Base-by-base conservation (phyloP, 1,139 yeast genomes). In the Blastobotrys apis region DNA sequence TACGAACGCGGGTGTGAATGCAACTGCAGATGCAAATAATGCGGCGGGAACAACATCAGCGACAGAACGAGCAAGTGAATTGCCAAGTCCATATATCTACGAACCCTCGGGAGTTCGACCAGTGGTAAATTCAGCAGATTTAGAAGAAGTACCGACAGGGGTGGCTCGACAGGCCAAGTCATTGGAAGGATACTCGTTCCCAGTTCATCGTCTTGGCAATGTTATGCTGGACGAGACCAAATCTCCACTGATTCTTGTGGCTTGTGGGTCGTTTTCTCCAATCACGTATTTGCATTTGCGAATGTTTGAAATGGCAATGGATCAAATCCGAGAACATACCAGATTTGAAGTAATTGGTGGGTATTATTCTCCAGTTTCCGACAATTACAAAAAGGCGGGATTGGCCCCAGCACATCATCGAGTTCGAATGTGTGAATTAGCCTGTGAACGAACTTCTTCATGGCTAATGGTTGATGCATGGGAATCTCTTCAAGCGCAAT, bases 391-490 rank as follows among this genome's bases (percentile, higher is more conserved):
- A 62, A 94, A 92, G 64, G 88, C 87, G 41, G 99, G 99, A 0
- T 71, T 92, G 45, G 97, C 98, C 0, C 79, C 85, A 0, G 77
- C 97, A 0, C 74, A 73, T 51, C 95, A 92, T 65, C 76, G 99
- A 48, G 98, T 92, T 9, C 74, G 97, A 45, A 92, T 92, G 98
- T 90, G 98, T 66, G 97, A 94, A 64, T 72, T 92, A 62, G 98
- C 97, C 0, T 90, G 98, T 66, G 98, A 92, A 62, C 76, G 98
- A 59, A 92, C 99, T 0, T 81, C 94, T 3, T 81, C 94, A 22
- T 92, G 99, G 97, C 73, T 94, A 39, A 94, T 92, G 97, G 98
- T 92, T 20, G 99, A 92, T 65, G 97, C 97, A 0, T 92, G 99
- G 99, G 99, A 92, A 66, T 84, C 95, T 5, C 71, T 92, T 49